Evolutionary conservation across 2,329 filamentous ascomycete genomes (phyloP).

Genomic region (Aureobasidium sp.): DNA sequence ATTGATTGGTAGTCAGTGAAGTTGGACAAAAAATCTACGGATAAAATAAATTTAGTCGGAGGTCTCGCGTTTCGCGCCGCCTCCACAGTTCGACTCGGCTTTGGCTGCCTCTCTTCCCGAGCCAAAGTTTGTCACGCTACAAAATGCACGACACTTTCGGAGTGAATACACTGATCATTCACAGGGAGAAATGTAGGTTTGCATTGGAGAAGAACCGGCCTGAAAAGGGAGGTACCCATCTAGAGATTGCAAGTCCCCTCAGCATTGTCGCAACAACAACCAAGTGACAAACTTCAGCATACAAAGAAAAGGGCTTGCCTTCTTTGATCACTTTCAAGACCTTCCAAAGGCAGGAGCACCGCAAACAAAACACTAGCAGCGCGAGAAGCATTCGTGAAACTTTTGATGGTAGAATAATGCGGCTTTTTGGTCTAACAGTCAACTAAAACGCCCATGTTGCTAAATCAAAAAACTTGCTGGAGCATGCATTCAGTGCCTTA

Average conservation of each 20-base stretch:
- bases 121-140: neutral
- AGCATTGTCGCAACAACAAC: no score
- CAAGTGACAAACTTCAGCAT: neutral
- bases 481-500: constrained; percentile 5
- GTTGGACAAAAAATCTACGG: neutral
- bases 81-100: neutral
- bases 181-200: no score
- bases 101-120: neutral
- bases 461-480: neutral
- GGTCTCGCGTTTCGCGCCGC: neutral
- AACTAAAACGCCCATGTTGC: constrained; percentile 2
- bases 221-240: no score
- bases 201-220: no score
- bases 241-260: no score
- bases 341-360: neutral
- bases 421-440: neutral
- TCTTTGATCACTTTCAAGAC: neutral
- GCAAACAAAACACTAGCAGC: neutral
- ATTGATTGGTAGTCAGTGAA: neutral
- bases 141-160: neutral
- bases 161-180: no score
- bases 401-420: neutral
- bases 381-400: neutral
- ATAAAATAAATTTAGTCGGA: neutral
- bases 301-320: neutral